A percentile compares a stretch with the other conserved stretches of the same genome.
These are phyloP conservation scores for Medicago ruthenica DNA, from an alignment of 306 rosid genomes.

Conservation along the genomic window DNA sequence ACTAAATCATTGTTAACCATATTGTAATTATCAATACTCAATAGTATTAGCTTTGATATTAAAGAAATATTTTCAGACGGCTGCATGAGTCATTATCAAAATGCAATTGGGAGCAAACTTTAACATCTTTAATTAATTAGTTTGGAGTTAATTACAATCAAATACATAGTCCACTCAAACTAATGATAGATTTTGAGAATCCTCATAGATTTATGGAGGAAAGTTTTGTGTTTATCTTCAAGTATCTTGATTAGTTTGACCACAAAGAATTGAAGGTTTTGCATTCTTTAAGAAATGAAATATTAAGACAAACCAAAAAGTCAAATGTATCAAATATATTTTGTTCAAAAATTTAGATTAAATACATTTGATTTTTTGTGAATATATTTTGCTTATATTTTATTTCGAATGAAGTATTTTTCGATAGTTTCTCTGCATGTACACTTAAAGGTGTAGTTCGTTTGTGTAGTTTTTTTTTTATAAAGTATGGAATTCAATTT, in stretches of 20 bases:
- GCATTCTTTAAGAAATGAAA: neutral
- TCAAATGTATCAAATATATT: too few species aligned
- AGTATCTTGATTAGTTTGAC: conserved; percentile 30
- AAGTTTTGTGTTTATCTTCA: conserved; percentile 28
- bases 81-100: conserved; percentile 42
- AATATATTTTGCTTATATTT: too few species aligned
- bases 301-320: too few species aligned
- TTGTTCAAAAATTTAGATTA: too few species aligned
- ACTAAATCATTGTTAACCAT: conserved; percentile 55
- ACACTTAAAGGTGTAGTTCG: too few species aligned
- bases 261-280: conserved; percentile 15
- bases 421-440: too few species aligned
- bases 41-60: conserved; percentile 36
- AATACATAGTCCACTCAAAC: conserved; percentile 27
- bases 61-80: conserved; percentile 45
- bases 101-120: conserved; percentile 33
- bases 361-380: too few species aligned
- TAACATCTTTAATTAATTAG: conserved; percentile 25
- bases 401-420: too few species aligned
- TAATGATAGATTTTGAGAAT: conserved; percentile 40
- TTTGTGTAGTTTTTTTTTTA: too few species aligned
- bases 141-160: conserved; percentile 38
- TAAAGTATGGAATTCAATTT: too few species aligned
- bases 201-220: conserved; percentile 24
- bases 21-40: conserved; percentile 29